phyloP scores from a whole-genome alignment of 192 early-diverging fungal genomes.

The Hyaloraphidium curvatum region DNA sequence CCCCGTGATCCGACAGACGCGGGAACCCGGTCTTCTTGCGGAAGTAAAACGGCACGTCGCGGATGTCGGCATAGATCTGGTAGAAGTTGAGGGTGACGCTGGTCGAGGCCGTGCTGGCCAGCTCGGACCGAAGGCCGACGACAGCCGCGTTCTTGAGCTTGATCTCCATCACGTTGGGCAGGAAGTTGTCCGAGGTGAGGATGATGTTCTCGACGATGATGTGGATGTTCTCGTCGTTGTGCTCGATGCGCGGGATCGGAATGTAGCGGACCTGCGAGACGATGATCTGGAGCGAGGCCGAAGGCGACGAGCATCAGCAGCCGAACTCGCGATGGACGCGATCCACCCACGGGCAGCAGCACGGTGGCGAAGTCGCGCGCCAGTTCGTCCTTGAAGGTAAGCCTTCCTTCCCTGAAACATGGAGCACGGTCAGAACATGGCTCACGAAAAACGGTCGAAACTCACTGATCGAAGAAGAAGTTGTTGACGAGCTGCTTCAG shows the following conservation, averaged over 20 bases:
- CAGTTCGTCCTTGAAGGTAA: constrained; percentile 11
- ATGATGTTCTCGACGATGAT: constrained; percentile 19
- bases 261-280: constrained; percentile 20
- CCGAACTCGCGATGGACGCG: neutral
- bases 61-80: constrained; percentile 26
- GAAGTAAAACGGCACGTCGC: constrained; percentile 35
- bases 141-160: constrained; percentile 15
- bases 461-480: constrained; percentile 11
- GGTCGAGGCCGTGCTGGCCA: neutral
- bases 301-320: neutral
- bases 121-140: constrained; percentile 5
- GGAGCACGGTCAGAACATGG: neutral
- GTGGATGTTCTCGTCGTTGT: constrained; percentile 14
- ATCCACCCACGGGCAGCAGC: constrained; percentile 6
- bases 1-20: constrained; percentile 22
- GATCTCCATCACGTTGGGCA: constrained; percentile 16
- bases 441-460: neutral
- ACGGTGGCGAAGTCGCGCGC: constrained; percentile 16
- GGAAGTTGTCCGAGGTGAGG: constrained; percentile 16
- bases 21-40: constrained; percentile 30
- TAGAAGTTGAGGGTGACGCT: constrained; percentile 1
- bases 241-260: constrained; percentile 23
- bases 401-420: constrained; percentile 10
- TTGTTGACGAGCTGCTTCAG: constrained; percentile 5
- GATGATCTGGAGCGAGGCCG: constrained; percentile 14